These are phyloP conservation scores for Scutellaria baicalensis DNA, from an alignment of 257 asterid species.

Conservation along the genomic window DNA sequence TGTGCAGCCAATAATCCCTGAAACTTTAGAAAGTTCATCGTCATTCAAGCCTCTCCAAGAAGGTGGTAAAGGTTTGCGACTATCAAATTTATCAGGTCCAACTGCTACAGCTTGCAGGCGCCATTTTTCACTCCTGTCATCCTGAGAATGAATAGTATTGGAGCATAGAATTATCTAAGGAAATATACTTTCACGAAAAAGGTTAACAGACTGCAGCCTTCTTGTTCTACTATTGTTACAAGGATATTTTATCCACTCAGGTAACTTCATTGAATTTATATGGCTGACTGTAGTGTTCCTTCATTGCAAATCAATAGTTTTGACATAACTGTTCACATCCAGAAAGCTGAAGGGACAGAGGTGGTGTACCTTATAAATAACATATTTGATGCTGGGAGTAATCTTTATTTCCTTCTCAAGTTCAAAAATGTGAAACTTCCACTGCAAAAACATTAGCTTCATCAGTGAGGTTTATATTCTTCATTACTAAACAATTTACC, in stretches of 20 bases:
- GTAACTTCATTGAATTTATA: not conserved
- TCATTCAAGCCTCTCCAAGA: conserved; percentile 23
- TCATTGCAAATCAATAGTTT: not conserved
- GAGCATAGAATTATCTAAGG: not conserved
- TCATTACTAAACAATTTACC: not conserved
- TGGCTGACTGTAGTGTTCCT: not conserved
- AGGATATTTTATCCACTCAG: not conserved
- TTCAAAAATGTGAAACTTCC: conserved; percentile 21
- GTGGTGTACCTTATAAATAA: conserved; percentile 9
- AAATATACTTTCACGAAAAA: not conserved
- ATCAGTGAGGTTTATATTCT: conserved; percentile 1
- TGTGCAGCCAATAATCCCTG: conserved; percentile 13
- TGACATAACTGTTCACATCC: not conserved
- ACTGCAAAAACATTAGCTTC: conserved; percentile 12
- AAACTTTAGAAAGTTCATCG: conserved; percentile 11
- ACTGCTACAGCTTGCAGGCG: conserved; percentile 17
- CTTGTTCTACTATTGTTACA: not conserved
- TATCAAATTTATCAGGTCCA: conserved; percentile 20
- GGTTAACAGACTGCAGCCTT: not conserved
- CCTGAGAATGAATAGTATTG: conserved; percentile 2
- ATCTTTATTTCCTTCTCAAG: conserved; percentile 21
- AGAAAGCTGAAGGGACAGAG: not conserved
- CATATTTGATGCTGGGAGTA: conserved; percentile 18
- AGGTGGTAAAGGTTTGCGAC: conserved; percentile 13
- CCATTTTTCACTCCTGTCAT: conserved; percentile 16